Evolutionary conservation across 331 rosid species (phyloP).

Genomic region (Stylosanthes scabra): DNA sequence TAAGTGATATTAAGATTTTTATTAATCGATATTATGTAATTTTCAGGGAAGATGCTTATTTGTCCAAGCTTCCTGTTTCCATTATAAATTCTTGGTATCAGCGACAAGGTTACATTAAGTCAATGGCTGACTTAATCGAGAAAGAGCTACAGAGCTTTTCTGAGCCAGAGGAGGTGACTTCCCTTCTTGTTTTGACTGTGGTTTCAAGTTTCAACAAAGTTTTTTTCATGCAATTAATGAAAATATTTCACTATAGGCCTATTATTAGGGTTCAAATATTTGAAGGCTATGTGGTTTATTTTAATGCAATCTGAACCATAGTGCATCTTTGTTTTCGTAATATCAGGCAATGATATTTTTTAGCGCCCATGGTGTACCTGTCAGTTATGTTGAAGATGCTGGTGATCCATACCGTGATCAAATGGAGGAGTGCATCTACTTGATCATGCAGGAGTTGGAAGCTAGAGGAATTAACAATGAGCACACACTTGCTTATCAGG

Average conservation of each 20-base stretch:
- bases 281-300: conserved; percentile 28
- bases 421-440: conserved; percentile 93
- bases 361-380: conserved; percentile 99
- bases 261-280: background rate
- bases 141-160: conserved; percentile 71
- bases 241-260: background rate
- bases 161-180: conserved; percentile 76
- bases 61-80: conserved; percentile 88
- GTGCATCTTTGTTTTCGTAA: conserved; percentile 24
- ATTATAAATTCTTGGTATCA: conserved; percentile 94
- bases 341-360: conserved; percentile 87
- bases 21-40: conserved; percentile 41
- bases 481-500: conserved; percentile 99
- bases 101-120: conserved; percentile 85
- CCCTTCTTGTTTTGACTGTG: conserved; percentile 30
- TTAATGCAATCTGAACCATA: conserved; percentile 16
- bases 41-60: conserved; percentile 82
- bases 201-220: background rate
- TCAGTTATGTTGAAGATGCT: conserved; percentile 89
- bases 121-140: conserved; percentile 94
- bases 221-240: conserved; percentile 23
- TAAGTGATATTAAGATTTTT: conserved; percentile 13
- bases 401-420: conserved; percentile 98
- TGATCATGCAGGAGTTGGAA: conserved; percentile 95
- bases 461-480: conserved; percentile 82